Conservation (phyloP, 176 grass and related monocot species). For the Triticum dicoccoides region DNA sequence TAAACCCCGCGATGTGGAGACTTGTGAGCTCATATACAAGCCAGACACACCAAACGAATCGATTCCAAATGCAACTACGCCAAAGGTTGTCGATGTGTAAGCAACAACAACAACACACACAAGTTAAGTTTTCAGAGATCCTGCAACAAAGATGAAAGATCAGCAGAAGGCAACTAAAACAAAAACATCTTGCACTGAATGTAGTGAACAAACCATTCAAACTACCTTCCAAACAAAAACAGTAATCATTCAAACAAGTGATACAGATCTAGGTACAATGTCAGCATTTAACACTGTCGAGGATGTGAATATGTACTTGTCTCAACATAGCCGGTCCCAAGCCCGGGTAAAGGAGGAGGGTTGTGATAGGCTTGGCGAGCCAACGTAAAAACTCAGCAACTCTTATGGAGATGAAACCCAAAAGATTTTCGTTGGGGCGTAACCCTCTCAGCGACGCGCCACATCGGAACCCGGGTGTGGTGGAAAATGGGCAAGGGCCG, state of each 20-base stretch:
- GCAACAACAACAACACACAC: background rate
- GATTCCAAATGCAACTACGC: background rate
- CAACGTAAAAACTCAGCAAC: too few relatives aligned
- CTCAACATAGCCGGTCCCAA: too few relatives aligned
- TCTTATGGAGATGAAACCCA: too few relatives aligned
- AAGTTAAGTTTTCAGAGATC: background rate
- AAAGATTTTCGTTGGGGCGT: too few relatives aligned
- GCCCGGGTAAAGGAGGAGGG: too few relatives aligned
- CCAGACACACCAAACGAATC: background rate
- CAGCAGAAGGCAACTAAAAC: background rate
- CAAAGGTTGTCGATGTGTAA: background rate
- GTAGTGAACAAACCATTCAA: background rate
- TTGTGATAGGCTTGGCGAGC: too few relatives aligned
- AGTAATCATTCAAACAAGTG: background rate
- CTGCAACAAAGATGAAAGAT: slow-evolving; percentile 15
- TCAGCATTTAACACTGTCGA: too few relatives aligned
- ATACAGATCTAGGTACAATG: background rate
- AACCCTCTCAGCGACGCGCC: too few relatives aligned
- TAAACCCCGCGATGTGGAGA: slow-evolving; percentile 44
- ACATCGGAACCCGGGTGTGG: too few relatives aligned
- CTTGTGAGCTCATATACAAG: slow-evolving; percentile 57
- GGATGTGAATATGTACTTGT: too few relatives aligned
- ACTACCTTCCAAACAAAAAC: background rate
- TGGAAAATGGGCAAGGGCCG: too few relatives aligned
- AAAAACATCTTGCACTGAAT: background rate